phyloP scores from a whole-genome alignment of 2,329 filamentous ascomycete genomes.

The Fusarium sacchari region DNA sequence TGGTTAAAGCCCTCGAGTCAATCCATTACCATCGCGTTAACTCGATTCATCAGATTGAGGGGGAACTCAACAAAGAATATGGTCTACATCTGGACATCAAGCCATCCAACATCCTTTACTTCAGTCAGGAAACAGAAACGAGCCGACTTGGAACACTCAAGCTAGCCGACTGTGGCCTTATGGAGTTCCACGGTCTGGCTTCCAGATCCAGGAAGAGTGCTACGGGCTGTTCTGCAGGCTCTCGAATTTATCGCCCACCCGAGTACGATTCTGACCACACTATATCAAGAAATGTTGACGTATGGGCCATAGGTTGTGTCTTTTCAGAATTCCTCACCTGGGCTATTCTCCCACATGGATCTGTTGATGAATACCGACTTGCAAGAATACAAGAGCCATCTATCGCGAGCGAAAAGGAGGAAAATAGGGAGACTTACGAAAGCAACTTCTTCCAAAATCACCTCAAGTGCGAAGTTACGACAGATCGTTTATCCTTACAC shows the following conservation, averaged over 20 bases:
- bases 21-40: neutral
- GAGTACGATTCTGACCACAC: neutral
- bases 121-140: neutral
- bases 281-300: neutral
- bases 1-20: neutral
- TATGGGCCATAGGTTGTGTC: neutral
- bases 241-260: accelerated
- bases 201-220: neutral
- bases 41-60: neutral
- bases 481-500: neutral
- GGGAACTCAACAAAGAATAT: neutral
- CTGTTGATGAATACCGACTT: neutral
- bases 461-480: neutral
- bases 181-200: neutral
- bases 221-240: neutral
- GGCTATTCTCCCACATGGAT: neutral
- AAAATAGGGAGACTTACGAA: neutral
- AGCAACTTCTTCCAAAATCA: neutral
- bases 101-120: neutral
- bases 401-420: accelerated
- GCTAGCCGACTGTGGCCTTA: neutral
- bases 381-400: neutral
- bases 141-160: neutral
- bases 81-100: neutral
- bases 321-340: neutral